Percentiles rank a stretch among this genome's conserved stretches.
Evolutionary conservation across 2,329 filamentous ascomycete genomes (phyloP).

Genomic region (Tolypocladium ophioglossoides): DNA sequence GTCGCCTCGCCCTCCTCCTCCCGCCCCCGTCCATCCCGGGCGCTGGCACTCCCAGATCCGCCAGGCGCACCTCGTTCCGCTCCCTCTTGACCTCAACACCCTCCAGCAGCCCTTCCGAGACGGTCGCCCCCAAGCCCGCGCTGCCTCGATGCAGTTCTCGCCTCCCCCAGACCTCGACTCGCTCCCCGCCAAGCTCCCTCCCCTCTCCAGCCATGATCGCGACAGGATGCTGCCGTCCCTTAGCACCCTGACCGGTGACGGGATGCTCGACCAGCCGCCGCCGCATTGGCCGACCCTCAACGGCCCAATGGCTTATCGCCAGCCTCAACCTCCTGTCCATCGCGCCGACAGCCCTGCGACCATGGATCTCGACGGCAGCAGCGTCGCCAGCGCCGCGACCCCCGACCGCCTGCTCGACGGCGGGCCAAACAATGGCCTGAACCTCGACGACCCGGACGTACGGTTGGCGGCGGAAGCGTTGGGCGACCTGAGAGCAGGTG

Average conservation of each 20-base stretch:
- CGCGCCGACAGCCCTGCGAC: slow-evolving; percentile 32
- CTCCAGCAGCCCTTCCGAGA: not conserved
- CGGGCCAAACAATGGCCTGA: slow-evolving; percentile 37
- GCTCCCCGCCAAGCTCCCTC: slow-evolving; percentile 14
- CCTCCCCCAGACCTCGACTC: slow-evolving; percentile 13
- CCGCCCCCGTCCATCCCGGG: slow-evolving; percentile 11
- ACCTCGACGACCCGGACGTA: slow-evolving; percentile 56
- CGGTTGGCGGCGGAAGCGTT: slow-evolving; percentile 65
- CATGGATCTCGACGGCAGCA: slow-evolving; percentile 38
- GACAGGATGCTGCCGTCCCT: slow-evolving; percentile 23
- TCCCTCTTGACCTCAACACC: slow-evolving; percentile 2
- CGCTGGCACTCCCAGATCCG: not conserved
- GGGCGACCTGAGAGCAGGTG: slow-evolving; percentile 64
- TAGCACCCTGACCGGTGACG: slow-evolving; percentile 21
- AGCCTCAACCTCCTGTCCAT: slow-evolving; percentile 16
- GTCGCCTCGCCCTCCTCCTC: not conserved
- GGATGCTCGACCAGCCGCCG: slow-evolving; percentile 6
- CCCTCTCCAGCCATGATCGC: slow-evolving; percentile 14
- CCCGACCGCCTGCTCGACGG: slow-evolving; percentile 34
- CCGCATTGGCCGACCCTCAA: slow-evolving; percentile 38
- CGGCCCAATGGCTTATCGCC: slow-evolving; percentile 33
- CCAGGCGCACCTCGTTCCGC: not conserved
- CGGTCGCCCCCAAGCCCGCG: not conserved
- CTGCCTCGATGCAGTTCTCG: slow-evolving; percentile 14
- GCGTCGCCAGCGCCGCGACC: slow-evolving; percentile 30